phyloP scores from a whole-genome alignment of 2,329 filamentous ascomycete genomes.

The Epichloe aotearoae region DNA sequence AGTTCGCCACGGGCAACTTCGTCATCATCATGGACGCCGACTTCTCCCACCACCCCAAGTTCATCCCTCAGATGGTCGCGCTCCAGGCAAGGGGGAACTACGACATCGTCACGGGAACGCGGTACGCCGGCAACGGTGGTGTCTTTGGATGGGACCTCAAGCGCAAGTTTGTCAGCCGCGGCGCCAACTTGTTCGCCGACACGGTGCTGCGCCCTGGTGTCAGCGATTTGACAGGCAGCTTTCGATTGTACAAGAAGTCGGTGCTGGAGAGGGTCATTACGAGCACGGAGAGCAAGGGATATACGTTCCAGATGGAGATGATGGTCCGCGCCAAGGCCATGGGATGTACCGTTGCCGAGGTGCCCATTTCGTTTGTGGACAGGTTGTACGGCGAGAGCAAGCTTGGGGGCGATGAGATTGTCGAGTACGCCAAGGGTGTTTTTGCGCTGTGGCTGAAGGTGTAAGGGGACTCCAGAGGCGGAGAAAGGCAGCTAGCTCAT shows the following conservation, averaged over 20 bases:
- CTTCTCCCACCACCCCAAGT: constrained; percentile 98
- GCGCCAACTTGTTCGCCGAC: constrained; percentile 91
- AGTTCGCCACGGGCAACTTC: constrained; percentile 83
- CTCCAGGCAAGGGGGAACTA: constrained; percentile 65
- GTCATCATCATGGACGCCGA: constrained; percentile 99
- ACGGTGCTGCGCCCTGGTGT: constrained; percentile 87
- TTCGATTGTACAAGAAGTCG: constrained; percentile 83
- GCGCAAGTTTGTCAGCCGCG: constrained; percentile 69
- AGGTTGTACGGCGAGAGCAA: constrained; percentile 91
- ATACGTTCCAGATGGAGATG: constrained; percentile 99
- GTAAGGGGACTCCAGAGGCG: constrained; percentile 20
- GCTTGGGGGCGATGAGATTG: constrained; percentile 87
- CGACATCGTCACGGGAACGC: constrained; percentile 93
- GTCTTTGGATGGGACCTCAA: constrained; percentile 97
- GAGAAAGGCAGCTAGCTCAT: too few species aligned
- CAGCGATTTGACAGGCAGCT: constrained; percentile 89
- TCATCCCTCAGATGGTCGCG: constrained; percentile 87
- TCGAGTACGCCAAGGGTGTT: constrained; percentile 86
- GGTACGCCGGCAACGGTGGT: constrained; percentile 79
- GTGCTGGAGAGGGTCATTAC: constrained; percentile 83
- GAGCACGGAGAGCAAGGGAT: constrained; percentile 89
- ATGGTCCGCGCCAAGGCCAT: constrained; percentile 95
- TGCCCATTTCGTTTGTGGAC: constrained; percentile 93
- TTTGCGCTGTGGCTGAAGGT: constrained; percentile 67
- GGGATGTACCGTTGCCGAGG: constrained; percentile 87